These are phyloP conservation scores for Aspergillus pseudoviridinutans DNA, from an alignment of 2,329 filamentous ascomycete species.

Conservation along the genomic window DNA sequence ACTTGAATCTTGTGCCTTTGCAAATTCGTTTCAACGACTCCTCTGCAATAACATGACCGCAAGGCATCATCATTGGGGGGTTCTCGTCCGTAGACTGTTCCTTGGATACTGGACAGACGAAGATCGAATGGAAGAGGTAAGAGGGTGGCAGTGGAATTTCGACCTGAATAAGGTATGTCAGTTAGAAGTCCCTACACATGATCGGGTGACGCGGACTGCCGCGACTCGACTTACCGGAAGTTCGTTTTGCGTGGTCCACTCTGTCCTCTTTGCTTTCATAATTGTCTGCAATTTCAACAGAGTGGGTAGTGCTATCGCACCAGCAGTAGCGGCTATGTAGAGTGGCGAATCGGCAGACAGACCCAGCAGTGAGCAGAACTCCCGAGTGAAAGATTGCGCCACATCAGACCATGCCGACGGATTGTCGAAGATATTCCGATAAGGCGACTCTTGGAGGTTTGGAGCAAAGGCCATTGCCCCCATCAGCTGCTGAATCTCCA, in stretches of 20 bases:
- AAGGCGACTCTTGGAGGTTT: slow-evolving; percentile 74
- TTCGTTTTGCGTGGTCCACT: slow-evolving; percentile 91
- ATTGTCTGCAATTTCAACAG: slow-evolving; percentile 84
- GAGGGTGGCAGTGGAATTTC: slow-evolving; percentile 62
- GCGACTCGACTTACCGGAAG: slow-evolving; percentile 64
- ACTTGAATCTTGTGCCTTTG: slow-evolving; percentile 82
- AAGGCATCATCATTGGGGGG: slow-evolving; percentile 94
- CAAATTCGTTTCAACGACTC: slow-evolving; percentile 77
- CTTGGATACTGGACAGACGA: slow-evolving; percentile 95
- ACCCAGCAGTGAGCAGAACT: slow-evolving; percentile 89
- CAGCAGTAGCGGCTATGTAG: slow-evolving; percentile 88
- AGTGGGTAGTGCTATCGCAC: slow-evolving; percentile 83
- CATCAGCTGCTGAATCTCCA: slow-evolving; percentile 76
- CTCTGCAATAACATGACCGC: slow-evolving; percentile 86
- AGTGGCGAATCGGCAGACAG: slow-evolving; percentile 88
- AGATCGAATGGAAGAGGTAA: slow-evolving; percentile 86
- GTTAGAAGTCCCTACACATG: background rate
- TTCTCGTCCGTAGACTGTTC: slow-evolving; percentile 92
- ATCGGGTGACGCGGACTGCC: background rate
- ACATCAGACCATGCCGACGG: slow-evolving; percentile 76
- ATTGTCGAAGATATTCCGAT: slow-evolving; percentile 72
- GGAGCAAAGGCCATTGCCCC: slow-evolving; percentile 74
- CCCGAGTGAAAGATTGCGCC: slow-evolving; percentile 79
- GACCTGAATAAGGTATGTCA: slow-evolving; percentile 40
- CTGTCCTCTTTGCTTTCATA: slow-evolving; percentile 83